phyloP scores from a whole-genome alignment of 192 early-diverging fungal genomes.

The Coemansia sp. region DNA sequence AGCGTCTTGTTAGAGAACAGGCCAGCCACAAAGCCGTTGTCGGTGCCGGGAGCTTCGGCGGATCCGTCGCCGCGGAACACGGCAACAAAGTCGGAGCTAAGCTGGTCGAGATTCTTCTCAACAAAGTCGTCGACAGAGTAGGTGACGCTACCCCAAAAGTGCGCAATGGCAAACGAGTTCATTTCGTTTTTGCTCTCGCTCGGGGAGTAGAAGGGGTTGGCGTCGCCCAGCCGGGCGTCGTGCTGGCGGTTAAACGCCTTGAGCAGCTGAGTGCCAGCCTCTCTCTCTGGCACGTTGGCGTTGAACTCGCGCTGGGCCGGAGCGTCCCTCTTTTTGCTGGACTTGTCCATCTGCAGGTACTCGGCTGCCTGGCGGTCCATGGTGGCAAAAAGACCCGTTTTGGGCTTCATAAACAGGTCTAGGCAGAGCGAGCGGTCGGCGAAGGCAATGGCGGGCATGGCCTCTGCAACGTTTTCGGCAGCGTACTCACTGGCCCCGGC shows the following conservation, averaged over 20 bases:
- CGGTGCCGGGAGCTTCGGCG: slow-evolving; percentile 52
- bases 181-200: slow-evolving; percentile 52
- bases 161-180: slow-evolving; percentile 42
- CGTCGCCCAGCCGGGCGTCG: slow-evolving; percentile 28
- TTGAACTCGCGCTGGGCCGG: slow-evolving; percentile 35
- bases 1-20: slow-evolving; percentile 74
- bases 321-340: slow-evolving; percentile 18
- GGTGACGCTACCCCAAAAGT: slow-evolving; percentile 50
- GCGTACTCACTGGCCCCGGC: slow-evolving; percentile 57
- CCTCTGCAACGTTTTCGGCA: slow-evolving; percentile 53
- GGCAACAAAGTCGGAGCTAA: slow-evolving; percentile 80
- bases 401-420: slow-evolving; percentile 64
- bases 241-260: slow-evolving; percentile 46
- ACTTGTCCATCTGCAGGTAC: slow-evolving; percentile 28
- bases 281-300: slow-evolving; percentile 29
- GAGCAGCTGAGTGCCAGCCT: slow-evolving; percentile 46
- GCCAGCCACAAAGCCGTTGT: slow-evolving; percentile 68
- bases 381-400: slow-evolving; percentile 69
- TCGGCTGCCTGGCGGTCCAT: slow-evolving; percentile 62
- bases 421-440: slow-evolving; percentile 65
- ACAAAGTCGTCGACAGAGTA: slow-evolving; percentile 83
- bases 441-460: slow-evolving; percentile 52
- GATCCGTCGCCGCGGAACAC: slow-evolving; percentile 69
- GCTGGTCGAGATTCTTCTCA: slow-evolving; percentile 71
- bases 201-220: slow-evolving; percentile 34